phyloP scores from a whole-genome alignment of 768 basidiomycete genomes.

The Daedaleopsis sinensis region DNA sequence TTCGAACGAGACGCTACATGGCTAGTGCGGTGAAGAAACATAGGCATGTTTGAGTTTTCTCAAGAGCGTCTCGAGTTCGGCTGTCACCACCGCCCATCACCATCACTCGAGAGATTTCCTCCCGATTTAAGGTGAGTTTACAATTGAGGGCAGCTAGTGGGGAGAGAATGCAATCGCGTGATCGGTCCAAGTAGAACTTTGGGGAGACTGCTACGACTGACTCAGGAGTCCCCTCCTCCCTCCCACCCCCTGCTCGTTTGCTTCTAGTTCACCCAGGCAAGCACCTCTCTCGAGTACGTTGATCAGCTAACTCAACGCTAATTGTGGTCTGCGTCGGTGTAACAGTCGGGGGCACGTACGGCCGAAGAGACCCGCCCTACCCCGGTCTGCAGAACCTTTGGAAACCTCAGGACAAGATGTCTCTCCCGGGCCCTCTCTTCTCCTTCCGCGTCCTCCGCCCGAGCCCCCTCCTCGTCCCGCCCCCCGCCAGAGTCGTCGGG shows the following conservation, averaged over 20 bases:
- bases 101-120: too few species aligned
- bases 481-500: not conserved
- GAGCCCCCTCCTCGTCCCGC: not conserved
- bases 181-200: not conserved
- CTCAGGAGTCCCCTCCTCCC: not conserved
- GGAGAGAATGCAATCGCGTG: conserved; percentile 2
- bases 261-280: not conserved
- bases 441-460: conserved; percentile 11
- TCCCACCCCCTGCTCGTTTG: not conserved
- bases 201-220: not conserved
- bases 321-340: not conserved
- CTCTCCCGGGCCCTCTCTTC: conserved; percentile 8
- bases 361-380: not conserved
- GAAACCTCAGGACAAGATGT: conserved; percentile 4
- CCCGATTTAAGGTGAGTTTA: too few species aligned
- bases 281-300: not conserved
- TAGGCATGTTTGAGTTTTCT: too few species aligned
- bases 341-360: not conserved
- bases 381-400: conserved; percentile 14
- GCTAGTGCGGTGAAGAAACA: too few species aligned
- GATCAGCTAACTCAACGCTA: not conserved
- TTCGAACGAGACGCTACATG: too few species aligned
- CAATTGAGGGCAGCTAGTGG: too few species aligned
- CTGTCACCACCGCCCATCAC: too few species aligned
- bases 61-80: too few species aligned